Evolutionary conservation across 2,329 filamentous ascomycete genomes (phyloP), one percentile per base, ranked within the genome.

Genomic region (Fusarium miscanthi): DNA sequence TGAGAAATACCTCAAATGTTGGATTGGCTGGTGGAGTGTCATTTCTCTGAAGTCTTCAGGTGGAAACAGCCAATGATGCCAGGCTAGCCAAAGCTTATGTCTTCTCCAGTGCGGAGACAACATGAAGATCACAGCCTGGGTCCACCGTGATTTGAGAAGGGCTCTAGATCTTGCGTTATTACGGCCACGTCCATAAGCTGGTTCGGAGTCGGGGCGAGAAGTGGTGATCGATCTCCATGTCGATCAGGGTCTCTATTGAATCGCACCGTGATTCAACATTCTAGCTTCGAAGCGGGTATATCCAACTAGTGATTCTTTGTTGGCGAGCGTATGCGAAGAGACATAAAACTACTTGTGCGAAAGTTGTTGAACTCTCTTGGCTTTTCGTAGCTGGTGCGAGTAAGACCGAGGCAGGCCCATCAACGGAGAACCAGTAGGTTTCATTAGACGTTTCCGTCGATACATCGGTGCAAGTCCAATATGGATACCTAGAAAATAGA

Each of bases 51-150:
- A 31, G 31, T 31, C 10, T 31, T 48, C 42, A 33, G 62, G 48
- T 58, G 51, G 56, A 58, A 38, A 25, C 33, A 57, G 31, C 68
- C 52, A 58, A 52, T 54, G 51, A 58, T 59, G 27, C 59, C 68
- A 74, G 70, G 27, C 59, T 71, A 73, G 70, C 54, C 66, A 56
- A 73, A 74, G 63, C 54, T 74, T 74, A 35, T 65, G 40, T 65
- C 31, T 46, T 73, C 41, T 33, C 49, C 45, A 66, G 42, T 59
- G 70, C 51, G 45, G 66, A 64, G 51, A 73, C 49, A 40, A 38
- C 21, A 46, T 49, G 54, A 71, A 38, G 27, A 38, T 35, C 52
- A 56, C 51, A 38, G 46, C 30, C 53, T 38, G 49, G 37, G 56
- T 30, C 61, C 45, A 58, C 54, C 59, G 27, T 42, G 41, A 48